phyloP scores from a whole-genome alignment of 2,329 filamentous ascomycete species.

The Neopestalotiopsis rosae region DNA sequence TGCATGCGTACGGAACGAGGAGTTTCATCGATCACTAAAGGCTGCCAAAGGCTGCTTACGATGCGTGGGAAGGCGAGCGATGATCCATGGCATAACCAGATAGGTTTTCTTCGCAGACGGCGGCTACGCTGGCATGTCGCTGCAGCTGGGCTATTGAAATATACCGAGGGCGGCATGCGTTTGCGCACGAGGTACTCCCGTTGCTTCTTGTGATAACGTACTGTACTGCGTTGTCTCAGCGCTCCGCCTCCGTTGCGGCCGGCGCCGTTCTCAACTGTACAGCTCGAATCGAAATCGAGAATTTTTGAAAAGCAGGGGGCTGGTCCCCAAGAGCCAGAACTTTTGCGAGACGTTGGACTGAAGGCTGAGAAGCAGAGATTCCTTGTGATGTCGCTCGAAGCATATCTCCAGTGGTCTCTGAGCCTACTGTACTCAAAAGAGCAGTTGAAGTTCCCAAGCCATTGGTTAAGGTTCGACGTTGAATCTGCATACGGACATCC shows the following conservation, averaged over 20 bases:
- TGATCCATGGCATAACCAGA: background rate
- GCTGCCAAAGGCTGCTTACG: background rate
- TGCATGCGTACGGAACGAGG: background rate
- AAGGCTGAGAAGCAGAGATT: background rate
- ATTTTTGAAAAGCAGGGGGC: background rate
- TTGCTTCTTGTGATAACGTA: background rate
- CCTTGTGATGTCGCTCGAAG: background rate
- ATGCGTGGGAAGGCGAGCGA: background rate
- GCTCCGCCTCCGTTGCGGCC: background rate
- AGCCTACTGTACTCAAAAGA: background rate
- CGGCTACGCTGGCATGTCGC: background rate
- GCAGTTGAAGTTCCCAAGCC: background rate
- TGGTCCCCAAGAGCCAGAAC: background rate
- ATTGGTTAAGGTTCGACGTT: background rate
- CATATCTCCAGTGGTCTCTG: background rate
- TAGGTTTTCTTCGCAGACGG: background rate
- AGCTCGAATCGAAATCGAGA: background rate
- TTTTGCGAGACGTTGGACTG: background rate
- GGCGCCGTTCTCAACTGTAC: background rate
- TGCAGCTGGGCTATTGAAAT: background rate
- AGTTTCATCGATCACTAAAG: background rate
- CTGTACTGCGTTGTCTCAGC: conserved; percentile 1
- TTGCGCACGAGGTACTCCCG: background rate
- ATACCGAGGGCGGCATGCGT: conserved; percentile 7
- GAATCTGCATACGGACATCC: background rate